Conservation (phyloP, 495 filamentous ascomycete species). For the Aspergillus sclerotiicarbonarius region DNA sequence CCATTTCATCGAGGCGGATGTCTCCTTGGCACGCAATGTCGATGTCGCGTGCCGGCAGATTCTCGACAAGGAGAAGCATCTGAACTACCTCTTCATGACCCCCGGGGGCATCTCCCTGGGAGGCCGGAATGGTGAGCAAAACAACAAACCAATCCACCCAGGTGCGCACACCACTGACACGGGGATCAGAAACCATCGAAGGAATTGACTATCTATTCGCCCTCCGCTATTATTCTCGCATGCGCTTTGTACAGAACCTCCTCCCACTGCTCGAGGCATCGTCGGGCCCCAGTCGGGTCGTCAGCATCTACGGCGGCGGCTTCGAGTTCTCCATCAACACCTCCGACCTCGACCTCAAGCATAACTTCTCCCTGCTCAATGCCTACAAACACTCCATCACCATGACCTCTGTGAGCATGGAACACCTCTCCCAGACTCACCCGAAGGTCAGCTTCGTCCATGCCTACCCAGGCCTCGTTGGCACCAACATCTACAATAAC, state of each 20-base stretch:
- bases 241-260: constrained; percentile 37
- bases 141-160: neutral
- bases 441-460: constrained; percentile 36
- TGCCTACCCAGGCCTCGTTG: constrained; percentile 38
- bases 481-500: constrained; percentile 23
- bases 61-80: constrained; percentile 39
- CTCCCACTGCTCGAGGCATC: constrained; percentile 31
- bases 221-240: constrained; percentile 38
- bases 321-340: constrained; percentile 49
- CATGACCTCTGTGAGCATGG: constrained; percentile 30
- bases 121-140: constrained; percentile 5
- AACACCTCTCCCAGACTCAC: constrained; percentile 27
- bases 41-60: constrained; percentile 57
- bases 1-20: constrained; percentile 51
- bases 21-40: constrained; percentile 53
- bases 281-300: constrained; percentile 43
- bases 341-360: constrained; percentile 40
- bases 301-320: constrained; percentile 48
- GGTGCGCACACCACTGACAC: neutral
- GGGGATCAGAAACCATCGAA: constrained; percentile 24
- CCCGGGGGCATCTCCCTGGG: constrained; percentile 19
- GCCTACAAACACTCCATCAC: constrained; percentile 27
- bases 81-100: constrained; percentile 56
- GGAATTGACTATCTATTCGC: constrained; percentile 30
- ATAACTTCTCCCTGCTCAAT: constrained; percentile 25